Conservation (phyloP, 208 protist species). For the Leishmania braziliensis region DNA sequence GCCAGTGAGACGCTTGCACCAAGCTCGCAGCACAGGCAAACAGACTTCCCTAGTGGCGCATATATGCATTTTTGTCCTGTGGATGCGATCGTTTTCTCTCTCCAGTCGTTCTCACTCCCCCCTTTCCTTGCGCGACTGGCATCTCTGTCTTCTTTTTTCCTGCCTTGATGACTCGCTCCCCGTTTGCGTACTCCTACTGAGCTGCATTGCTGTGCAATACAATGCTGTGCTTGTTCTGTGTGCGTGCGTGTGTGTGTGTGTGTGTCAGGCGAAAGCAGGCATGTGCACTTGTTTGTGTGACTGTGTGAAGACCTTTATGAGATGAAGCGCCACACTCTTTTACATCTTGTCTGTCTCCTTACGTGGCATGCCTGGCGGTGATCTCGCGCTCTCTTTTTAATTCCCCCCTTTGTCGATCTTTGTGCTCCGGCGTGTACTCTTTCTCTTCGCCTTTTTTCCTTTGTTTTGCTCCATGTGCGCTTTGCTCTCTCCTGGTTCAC, state of each 20-base stretch:
- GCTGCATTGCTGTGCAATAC: not conserved
- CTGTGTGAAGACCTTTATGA: not conserved
- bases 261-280: not conserved
- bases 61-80: not conserved
- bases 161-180: not conserved
- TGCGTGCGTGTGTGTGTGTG: not conserved
- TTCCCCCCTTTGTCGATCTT: not conserved
- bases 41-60: not conserved
- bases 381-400: not conserved
- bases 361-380: not conserved
- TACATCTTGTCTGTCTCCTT: not conserved
- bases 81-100: not conserved
- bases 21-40: not conserved
- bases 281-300: not conserved
- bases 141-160: not conserved
- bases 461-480: too few species aligned
- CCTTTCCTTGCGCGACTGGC: not conserved
- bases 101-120: not conserved
- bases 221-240: not conserved
- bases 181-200: not conserved
- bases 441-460: too few species aligned
- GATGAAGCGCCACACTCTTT: not conserved
- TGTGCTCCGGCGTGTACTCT: too few species aligned
- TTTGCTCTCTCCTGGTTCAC: not conserved
- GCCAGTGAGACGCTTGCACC: not conserved